These are phyloP conservation scores for Xylaria grammica DNA, from an alignment of 495 filamentous ascomycete species.

Conservation along the genomic window DNA sequence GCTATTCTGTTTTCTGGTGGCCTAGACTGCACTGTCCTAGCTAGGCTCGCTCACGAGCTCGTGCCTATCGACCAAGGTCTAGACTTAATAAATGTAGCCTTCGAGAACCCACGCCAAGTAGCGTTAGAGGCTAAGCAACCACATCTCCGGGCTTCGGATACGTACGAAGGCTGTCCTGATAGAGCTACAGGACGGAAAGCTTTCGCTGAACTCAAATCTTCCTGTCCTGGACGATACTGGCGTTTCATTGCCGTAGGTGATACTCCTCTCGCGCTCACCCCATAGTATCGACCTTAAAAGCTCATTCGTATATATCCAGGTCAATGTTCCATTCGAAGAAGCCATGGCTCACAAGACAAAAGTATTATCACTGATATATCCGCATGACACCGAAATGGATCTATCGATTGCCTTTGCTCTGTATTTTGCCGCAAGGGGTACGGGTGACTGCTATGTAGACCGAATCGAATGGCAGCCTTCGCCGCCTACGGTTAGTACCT, in stretches of 20 bases:
- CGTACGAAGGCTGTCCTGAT: constrained; percentile 87
- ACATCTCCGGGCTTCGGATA: constrained; percentile 31
- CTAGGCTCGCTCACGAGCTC: constrained; percentile 80
- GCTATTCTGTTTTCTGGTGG: constrained; percentile 94
- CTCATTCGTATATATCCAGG: constrained; percentile 50
- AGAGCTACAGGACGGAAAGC: constrained; percentile 82
- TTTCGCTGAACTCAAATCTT: constrained; percentile 69
- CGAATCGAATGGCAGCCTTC: constrained; percentile 25
- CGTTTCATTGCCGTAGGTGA: constrained; percentile 70
- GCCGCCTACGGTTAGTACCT: constrained; percentile 62
- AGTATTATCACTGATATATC: constrained; percentile 79
- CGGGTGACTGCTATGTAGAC: constrained; percentile 54
- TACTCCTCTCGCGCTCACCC: neutral
- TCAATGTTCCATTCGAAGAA: constrained; percentile 84
- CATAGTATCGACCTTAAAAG: neutral
- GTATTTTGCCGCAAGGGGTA: constrained; percentile 89
- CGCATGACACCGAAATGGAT: constrained; percentile 98
- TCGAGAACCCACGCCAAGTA: constrained; percentile 80
- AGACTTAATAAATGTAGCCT: constrained; percentile 94
- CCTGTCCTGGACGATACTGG: constrained; percentile 78
- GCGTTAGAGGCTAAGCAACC: constrained; percentile 27
- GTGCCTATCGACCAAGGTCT: constrained; percentile 70
- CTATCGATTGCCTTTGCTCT: constrained; percentile 92
- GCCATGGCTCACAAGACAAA: constrained; percentile 69
- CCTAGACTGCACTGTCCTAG: constrained; percentile 88